phyloP scores from a whole-genome alignment of 2,329 filamentous ascomycete genomes.

The Aureobasidium sp. region DNA sequence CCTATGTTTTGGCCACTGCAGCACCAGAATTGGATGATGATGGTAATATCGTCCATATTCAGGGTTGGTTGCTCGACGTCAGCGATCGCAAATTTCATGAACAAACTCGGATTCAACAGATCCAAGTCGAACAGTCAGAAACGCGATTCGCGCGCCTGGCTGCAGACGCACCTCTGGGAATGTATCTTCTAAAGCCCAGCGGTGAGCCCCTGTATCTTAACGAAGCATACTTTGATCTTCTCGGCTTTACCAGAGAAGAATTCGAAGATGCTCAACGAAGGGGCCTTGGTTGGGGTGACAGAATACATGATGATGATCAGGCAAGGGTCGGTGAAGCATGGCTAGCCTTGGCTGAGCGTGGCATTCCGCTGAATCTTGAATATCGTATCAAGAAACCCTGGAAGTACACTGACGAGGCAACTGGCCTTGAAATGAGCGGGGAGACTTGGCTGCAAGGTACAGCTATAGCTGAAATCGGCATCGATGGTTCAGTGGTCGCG shows the following conservation, averaged over 20 bases:
- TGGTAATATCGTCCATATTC: constrained; percentile 24
- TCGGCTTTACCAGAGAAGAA: constrained; percentile 23
- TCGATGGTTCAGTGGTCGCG: constrained; percentile 23
- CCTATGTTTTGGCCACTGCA: constrained; percentile 28
- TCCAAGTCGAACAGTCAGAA: constrained; percentile 26
- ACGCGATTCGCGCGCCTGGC: constrained; percentile 35
- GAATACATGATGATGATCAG: constrained; percentile 28
- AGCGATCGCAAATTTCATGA: constrained; percentile 29
- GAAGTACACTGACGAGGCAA: constrained; percentile 24
- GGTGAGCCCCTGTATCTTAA: constrained; percentile 35
- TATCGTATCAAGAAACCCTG: constrained; percentile 33
- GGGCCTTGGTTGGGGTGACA: constrained; percentile 25
- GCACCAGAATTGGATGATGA: constrained; percentile 27
- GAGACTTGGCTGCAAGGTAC: constrained; percentile 29
- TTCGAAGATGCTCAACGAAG: constrained; percentile 13
- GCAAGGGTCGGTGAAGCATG: constrained; percentile 28
- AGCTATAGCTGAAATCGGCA: constrained; percentile 27
- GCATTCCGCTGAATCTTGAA: constrained; percentile 30
- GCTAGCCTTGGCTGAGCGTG: constrained; percentile 25
- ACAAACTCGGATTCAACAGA: constrained; percentile 29
- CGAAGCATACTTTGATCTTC: constrained; percentile 33
- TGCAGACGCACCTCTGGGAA: constrained; percentile 33
- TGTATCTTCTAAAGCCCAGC: constrained; percentile 29
- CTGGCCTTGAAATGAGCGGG: constrained; percentile 22
- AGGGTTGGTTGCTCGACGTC: constrained; percentile 31